Conservation (phyloP, 1,284 basidiomycete species). For the Papiliotrema laurentii region DNA sequence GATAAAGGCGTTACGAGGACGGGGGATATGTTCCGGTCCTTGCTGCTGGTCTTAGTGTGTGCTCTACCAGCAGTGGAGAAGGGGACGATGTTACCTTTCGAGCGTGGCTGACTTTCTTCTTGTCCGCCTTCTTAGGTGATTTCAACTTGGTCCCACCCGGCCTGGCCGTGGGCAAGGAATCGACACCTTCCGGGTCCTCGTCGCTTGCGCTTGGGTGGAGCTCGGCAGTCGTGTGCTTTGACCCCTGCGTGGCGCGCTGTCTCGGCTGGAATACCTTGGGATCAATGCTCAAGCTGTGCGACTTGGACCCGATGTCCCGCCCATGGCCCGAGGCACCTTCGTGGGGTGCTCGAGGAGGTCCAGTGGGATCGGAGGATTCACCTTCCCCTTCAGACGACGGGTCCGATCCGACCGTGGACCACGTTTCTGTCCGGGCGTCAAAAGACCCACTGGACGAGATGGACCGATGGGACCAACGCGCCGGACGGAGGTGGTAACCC, state of each 20-base stretch:
- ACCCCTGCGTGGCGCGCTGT: not conserved
- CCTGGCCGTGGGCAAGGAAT: constrained; percentile 9
- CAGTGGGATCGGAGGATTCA: not conserved
- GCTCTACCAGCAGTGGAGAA: not conserved
- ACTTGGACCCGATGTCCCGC: too few relatives aligned
- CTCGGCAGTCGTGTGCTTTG: too few relatives aligned
- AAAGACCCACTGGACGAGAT: constrained; percentile 16
- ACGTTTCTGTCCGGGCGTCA: constrained; percentile 1
- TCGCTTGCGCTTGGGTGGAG: too few relatives aligned
- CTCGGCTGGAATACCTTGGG: constrained; percentile 19
- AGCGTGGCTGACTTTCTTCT: constrained; percentile 37
- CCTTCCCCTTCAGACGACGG: not conserved
- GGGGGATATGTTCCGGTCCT: constrained; percentile 70
- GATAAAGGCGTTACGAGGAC: constrained; percentile 92
- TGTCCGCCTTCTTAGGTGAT: constrained; percentile 6
- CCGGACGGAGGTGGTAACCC: too few relatives aligned
- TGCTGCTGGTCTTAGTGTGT: constrained; percentile 15
- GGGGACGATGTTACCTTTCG: constrained; percentile 29
- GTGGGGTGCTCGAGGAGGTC: not conserved
- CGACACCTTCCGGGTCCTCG: constrained; percentile 1
- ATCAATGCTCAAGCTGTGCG: constrained; percentile 26
- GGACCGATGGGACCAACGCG: constrained; percentile 18
- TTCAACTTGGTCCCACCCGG: not conserved
- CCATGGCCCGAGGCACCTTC: not conserved
- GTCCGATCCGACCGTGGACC: constrained; percentile 10